Percentiles rank a stretch among this genome's conserved stretches.
phyloP scores from a whole-genome alignment of 345 rosid genomes.

The Turritis glabra region DNA sequence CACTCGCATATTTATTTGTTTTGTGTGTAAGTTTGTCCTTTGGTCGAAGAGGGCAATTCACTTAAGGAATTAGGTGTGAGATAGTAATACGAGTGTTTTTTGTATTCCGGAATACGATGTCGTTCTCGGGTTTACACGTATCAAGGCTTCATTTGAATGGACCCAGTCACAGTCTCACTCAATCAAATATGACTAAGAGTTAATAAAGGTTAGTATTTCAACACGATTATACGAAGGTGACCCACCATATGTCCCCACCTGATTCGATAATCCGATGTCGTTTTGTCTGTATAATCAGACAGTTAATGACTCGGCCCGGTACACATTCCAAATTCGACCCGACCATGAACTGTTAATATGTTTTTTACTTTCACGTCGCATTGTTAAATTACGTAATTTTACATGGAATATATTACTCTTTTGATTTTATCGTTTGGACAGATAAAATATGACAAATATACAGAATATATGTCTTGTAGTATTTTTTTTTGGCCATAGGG shows the following conservation, averaged over 20 bases:
- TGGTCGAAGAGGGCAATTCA: slow-evolving; percentile 29
- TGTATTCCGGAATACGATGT: no score
- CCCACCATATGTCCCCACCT: slow-evolving; percentile 6
- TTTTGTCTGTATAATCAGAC: neutral
- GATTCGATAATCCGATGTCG: slow-evolving; percentile 15
- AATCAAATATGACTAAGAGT: slow-evolving; percentile 16
- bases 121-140: no score
- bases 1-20: slow-evolving; percentile 11
- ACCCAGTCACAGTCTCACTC: slow-evolving; percentile 28
- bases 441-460: slow-evolving; percentile 14
- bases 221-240: neutral
- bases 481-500: slow-evolving; percentile 6
- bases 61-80: slow-evolving; percentile 7
- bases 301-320: neutral
- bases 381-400: neutral
- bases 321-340: neutral
- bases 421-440: neutral
- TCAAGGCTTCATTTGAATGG: slow-evolving; percentile 26
- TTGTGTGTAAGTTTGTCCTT: slow-evolving; percentile 31
- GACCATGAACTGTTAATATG: slow-evolving; percentile 1
- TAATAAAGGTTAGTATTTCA: slow-evolving; percentile 24
- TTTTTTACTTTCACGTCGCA: neutral
- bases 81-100: neutral
- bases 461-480: slow-evolving; percentile 20
- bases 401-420: neutral